A percentile compares a stretch with the other conserved stretches of the same genome.
These are phyloP conservation scores for Trifolium dubium DNA, from an alignment of 306 rosid species.

Conservation along the genomic window DNA sequence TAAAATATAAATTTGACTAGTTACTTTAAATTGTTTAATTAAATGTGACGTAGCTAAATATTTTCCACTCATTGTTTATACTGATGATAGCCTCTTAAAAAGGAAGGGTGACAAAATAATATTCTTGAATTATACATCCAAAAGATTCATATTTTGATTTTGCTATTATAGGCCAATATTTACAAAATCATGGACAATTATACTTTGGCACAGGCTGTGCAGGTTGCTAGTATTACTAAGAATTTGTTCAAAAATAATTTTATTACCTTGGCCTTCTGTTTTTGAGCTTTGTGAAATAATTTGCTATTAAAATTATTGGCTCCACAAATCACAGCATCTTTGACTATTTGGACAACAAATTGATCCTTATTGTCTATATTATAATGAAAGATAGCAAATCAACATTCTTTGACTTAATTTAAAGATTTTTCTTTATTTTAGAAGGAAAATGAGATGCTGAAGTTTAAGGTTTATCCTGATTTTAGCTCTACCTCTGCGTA, in stretches of 20 bases:
- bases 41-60: slow-evolving; percentile 21
- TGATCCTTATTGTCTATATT: slow-evolving; percentile 24
- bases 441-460: neutral
- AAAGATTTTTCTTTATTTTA: neutral
- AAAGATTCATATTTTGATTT: slow-evolving; percentile 17
- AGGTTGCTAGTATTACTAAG: slow-evolving; percentile 14
- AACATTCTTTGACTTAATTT: neutral
- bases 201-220: slow-evolving; percentile 5
- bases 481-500: neutral
- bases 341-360: neutral
- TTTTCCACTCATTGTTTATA: slow-evolving; percentile 10
- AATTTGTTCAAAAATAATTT: slow-evolving; percentile 15
- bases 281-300: slow-evolving; percentile 5
- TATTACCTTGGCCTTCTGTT: slow-evolving; percentile 16
- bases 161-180: slow-evolving; percentile 2
- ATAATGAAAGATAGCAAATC: neutral
- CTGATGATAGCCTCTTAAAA: slow-evolving; percentile 3
- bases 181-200: neutral
- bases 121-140: slow-evolving; percentile 7
- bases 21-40: neutral
- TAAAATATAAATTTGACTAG: slow-evolving; percentile 19
- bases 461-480: neutral
- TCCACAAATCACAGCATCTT: slow-evolving; percentile 21
- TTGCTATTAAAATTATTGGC: neutral
- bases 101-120: slow-evolving; percentile 11